Evolutionary conservation across 2,329 filamentous ascomycete species (phyloP).

Genomic region (Bretziella fagacearum): DNA sequence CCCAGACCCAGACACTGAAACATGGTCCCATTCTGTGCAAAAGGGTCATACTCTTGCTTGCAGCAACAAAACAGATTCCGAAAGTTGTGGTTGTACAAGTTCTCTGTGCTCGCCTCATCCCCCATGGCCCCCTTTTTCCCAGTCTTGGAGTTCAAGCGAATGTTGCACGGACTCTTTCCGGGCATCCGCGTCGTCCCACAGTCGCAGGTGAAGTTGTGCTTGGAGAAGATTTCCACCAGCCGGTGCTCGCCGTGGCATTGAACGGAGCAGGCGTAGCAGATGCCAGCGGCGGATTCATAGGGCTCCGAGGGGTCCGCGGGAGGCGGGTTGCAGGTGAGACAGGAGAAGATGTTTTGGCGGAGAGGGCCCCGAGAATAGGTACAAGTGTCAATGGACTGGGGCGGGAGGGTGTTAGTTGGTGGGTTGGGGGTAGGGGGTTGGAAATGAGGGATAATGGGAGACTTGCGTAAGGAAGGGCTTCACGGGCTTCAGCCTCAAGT

Average conservation of each 20-base stretch:
- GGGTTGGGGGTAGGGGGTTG: background rate
- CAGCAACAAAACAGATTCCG: conserved; percentile 85
- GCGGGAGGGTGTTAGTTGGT: background rate
- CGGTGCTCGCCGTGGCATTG: conserved; percentile 91
- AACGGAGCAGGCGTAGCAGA: conserved; percentile 95
- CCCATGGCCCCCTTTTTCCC: conserved; percentile 60
- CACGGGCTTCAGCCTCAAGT: conserved; percentile 85
- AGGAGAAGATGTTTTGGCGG: conserved; percentile 79
- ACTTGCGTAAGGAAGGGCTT: conserved; percentile 78
- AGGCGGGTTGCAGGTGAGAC: conserved; percentile 79
- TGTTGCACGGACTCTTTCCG: conserved; percentile 50
- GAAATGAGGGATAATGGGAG: background rate
- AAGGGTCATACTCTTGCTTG: conserved; percentile 69
- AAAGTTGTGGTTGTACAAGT: conserved; percentile 95
- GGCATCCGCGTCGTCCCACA: conserved; percentile 76
- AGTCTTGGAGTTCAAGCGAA: conserved; percentile 56
- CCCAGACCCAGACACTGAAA: conserved; percentile 88
- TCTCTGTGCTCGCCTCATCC: conserved; percentile 52
- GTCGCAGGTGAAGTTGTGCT: conserved; percentile 90
- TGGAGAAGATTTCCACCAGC: conserved; percentile 88
- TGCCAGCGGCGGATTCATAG: conserved; percentile 54
- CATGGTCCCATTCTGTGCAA: conserved; percentile 90
- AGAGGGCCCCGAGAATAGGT: conserved; percentile 79
- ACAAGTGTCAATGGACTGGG: conserved; percentile 82
- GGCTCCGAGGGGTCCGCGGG: conserved; percentile 39